Conservation (phyloP, 805 yeast genomes). For the Lachancea mirantina region DNA sequence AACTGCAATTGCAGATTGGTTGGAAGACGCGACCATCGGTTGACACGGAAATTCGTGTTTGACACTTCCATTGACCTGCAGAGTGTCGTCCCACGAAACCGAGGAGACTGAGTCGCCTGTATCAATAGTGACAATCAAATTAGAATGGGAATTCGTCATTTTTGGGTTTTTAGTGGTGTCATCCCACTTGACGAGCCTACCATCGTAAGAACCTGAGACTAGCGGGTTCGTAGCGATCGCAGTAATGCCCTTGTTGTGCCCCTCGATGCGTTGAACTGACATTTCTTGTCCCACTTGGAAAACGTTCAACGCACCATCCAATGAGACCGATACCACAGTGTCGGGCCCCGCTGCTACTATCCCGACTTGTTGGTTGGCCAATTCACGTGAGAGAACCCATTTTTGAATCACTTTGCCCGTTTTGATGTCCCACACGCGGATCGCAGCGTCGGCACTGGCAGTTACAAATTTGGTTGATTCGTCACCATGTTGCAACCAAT, state of each 20-base stretch:
- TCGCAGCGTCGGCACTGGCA: slow-evolving; percentile 72
- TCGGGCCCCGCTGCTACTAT: slow-evolving; percentile 49
- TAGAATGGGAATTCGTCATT: slow-evolving; percentile 46
- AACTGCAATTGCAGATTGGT: slow-evolving; percentile 35
- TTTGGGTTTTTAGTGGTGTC: slow-evolving; percentile 30
- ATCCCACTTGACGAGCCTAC: slow-evolving; percentile 59
- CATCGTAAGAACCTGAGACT: slow-evolving; percentile 77
- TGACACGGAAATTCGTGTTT: slow-evolving; percentile 35
- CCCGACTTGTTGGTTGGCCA: slow-evolving; percentile 73
- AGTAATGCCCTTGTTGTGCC: slow-evolving; percentile 82
- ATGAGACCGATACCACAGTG: slow-evolving; percentile 56
- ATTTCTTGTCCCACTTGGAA: slow-evolving; percentile 37
- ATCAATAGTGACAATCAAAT: slow-evolving; percentile 53
- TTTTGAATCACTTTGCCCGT: slow-evolving; percentile 37
- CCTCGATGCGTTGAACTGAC: slow-evolving; percentile 40
- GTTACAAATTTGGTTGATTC: slow-evolving; percentile 50
- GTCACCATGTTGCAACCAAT: slow-evolving; percentile 56
- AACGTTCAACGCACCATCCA: slow-evolving; percentile 63
- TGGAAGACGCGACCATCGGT: slow-evolving; percentile 42
- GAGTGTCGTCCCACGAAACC: slow-evolving; percentile 86
- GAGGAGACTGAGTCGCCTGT: slow-evolving; percentile 34
- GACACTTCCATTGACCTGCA: slow-evolving; percentile 34
- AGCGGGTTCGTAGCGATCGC: slow-evolving; percentile 36
- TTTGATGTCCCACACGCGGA: slow-evolving; percentile 57
- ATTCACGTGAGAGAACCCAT: slow-evolving; percentile 43